Percentiles rank a stretch among this genome's conserved stretches.
Evolutionary conservation across 257 asterid species (phyloP).

Genomic region (Hygrophila difformis): DNA sequence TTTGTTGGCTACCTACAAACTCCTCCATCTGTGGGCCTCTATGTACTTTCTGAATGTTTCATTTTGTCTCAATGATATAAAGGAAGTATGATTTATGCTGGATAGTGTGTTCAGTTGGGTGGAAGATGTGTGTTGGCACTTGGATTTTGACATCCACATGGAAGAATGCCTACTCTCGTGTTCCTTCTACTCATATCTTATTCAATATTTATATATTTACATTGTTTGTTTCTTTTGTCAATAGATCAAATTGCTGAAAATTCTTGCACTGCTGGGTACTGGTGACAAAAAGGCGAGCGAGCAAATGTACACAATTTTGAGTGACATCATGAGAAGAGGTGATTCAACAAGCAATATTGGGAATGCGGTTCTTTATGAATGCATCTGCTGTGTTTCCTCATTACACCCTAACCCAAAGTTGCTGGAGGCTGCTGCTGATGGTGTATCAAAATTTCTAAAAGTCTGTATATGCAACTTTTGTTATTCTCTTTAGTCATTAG

Average conservation of each 20-base stretch:
- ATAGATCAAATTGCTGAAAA: slow-evolving; percentile 70
- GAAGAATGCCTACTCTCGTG: no score
- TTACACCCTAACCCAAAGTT: slow-evolving; percentile 81
- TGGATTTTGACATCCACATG: no score
- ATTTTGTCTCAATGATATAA: background rate
- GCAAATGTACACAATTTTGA: slow-evolving; percentile 84
- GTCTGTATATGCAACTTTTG: slow-evolving; percentile 30
- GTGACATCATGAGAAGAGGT: slow-evolving; percentile 76
- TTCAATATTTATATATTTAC: background rate
- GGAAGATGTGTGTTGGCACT: no score
- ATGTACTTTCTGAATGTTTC: background rate
- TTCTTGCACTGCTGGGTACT: slow-evolving; percentile 62
- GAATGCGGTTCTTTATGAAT: slow-evolving; percentile 86
- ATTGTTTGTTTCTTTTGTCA: background rate
- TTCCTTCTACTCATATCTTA: no score
- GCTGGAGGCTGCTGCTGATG: slow-evolving; percentile 89
- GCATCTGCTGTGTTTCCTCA: slow-evolving; percentile 88
- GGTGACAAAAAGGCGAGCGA: slow-evolving; percentile 94
- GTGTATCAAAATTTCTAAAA: slow-evolving; percentile 76
- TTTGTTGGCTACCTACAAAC: background rate
- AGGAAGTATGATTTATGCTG: no score
- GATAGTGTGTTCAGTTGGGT: no score
- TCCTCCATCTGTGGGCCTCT: background rate
- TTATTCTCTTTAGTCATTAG: slow-evolving; percentile 4
- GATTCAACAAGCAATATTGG: slow-evolving; percentile 86